Evolutionary conservation across 2,329 filamentous ascomycete genomes (phyloP).

Genomic region (Didymella arachidicola): DNA sequence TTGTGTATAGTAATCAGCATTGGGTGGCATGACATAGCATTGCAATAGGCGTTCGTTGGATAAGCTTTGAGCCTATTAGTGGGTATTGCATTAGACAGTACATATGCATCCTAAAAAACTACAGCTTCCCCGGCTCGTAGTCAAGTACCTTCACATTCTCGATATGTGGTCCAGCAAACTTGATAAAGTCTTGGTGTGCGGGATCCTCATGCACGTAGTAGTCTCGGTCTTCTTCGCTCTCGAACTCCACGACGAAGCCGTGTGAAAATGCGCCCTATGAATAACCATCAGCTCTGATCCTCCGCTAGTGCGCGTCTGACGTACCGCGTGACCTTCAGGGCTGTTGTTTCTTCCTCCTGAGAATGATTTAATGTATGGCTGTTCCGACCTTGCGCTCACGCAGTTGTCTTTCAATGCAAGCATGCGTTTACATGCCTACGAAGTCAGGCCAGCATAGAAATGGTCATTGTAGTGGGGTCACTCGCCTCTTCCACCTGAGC

Average conservation of each 20-base stretch:
- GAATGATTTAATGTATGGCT: conserved; percentile 67
- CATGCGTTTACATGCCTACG: conserved; percentile 65
- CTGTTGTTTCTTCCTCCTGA: conserved; percentile 70
- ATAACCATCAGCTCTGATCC: not conserved
- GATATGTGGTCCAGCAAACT: conserved; percentile 58
- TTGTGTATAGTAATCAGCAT: conserved; percentile 39
- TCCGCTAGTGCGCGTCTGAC: conserved; percentile 14
- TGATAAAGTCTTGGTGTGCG: conserved; percentile 67
- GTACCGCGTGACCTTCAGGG: conserved; percentile 67
- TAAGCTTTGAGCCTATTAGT: not conserved
- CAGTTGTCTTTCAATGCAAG: conserved; percentile 66
- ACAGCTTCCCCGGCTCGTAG: conserved; percentile 59
- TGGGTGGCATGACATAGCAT: conserved; percentile 30
- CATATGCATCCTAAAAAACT: conserved; percentile 8
- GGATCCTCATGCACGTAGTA: conserved; percentile 74
- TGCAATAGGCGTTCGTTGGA: conserved; percentile 28
- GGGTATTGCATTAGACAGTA: conserved; percentile 14
- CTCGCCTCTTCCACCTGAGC: conserved; percentile 64
- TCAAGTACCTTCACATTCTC: conserved; percentile 67
- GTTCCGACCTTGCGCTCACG: conserved; percentile 64
- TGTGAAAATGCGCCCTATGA: conserved; percentile 68
- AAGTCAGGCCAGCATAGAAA: conserved; percentile 14
- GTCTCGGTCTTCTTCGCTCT: conserved; percentile 67
- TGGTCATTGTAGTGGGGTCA: not conserved
- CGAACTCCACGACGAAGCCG: conserved; percentile 73